Conservation (phyloP, 1,139 yeast species). For the Wickerhamiella infanticola region DNA sequence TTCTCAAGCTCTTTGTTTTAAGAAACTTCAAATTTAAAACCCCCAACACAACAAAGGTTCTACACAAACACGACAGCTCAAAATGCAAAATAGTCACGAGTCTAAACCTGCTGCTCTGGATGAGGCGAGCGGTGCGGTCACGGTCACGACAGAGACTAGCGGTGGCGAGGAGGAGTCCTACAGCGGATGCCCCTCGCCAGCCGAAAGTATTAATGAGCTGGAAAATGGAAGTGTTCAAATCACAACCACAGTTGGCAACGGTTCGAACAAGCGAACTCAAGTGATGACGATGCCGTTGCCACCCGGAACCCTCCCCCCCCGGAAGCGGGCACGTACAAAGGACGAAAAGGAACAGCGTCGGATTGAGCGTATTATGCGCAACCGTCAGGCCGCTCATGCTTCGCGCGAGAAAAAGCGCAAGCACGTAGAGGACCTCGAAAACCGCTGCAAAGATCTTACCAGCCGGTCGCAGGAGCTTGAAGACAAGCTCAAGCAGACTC, state of each 20-base stretch:
- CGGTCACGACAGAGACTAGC: not conserved
- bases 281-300: conserved; percentile 12
- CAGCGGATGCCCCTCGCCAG: not conserved
- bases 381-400: conserved; percentile 95
- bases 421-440: conserved; percentile 76
- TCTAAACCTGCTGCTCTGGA: conserved; percentile 1
- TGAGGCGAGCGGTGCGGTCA: conserved; percentile 2
- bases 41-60: not conserved
- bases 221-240: not conserved
- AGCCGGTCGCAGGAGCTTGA: conserved; percentile 20
- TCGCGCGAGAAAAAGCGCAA: conserved; percentile 91
- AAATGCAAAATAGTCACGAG: conserved; percentile 1
- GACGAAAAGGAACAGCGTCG: conserved; percentile 96
- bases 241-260: not conserved
- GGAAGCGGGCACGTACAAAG: conserved; percentile 90
- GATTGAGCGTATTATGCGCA: conserved; percentile 79
- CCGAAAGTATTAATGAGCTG: not conserved
- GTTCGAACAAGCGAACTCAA: not conserved
- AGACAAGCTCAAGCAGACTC: conserved; percentile 15
- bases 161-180: not conserved
- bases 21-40: not conserved
- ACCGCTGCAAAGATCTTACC: conserved; percentile 21
- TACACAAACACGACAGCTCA: not conserved
- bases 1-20: not conserved
- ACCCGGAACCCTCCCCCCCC: conserved; percentile 57